Conservation (phyloP, 2,329 filamentous ascomycete species). For the Fusarium sp. region DNA sequence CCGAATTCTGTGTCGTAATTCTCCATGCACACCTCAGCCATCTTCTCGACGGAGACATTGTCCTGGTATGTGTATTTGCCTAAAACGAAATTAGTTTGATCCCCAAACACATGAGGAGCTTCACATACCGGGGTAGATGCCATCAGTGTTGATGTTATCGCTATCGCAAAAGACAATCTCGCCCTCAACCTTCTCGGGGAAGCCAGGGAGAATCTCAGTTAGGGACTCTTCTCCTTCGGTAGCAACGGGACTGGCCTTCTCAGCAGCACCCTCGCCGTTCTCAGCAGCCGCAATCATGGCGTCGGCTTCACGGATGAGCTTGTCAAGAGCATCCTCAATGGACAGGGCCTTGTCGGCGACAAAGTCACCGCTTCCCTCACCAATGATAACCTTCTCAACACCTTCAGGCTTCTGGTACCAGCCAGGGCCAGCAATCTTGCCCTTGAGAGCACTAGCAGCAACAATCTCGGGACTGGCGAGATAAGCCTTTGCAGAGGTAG, state of each 20-base stretch:
- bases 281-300: constrained; percentile 68
- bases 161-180: constrained; percentile 79
- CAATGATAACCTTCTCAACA: constrained; percentile 75
- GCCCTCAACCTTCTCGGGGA: constrained; percentile 84
- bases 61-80: constrained; percentile 94
- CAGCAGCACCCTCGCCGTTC: constrained; percentile 50
- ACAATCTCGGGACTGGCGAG: constrained; percentile 92
- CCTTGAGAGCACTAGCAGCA: constrained; percentile 84
- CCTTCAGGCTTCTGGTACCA: constrained; percentile 80
- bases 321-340: constrained; percentile 78
- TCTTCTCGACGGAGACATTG: constrained; percentile 78
- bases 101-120: accelerated
- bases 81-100: constrained; percentile 8
- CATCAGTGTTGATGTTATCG: constrained; percentile 81
- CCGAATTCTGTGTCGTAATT: constrained; percentile 88
- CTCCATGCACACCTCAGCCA: constrained; percentile 92
- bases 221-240: constrained; percentile 55
- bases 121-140: constrained; percentile 86
- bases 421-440: constrained; percentile 80
- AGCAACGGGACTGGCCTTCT: constrained; percentile 16
- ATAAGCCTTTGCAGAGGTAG: constrained; percentile 76
- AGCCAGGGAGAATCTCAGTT: constrained; percentile 85
- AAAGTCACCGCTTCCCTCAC: constrained; percentile 76
- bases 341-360: constrained; percentile 75
- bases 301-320: constrained; percentile 77